Percentiles rank a stretch among this genome's conserved stretches.
These are phyloP conservation scores for Corchorus olitorius DNA, from an alignment of 345 rosid species.

Conservation along the genomic window DNA sequence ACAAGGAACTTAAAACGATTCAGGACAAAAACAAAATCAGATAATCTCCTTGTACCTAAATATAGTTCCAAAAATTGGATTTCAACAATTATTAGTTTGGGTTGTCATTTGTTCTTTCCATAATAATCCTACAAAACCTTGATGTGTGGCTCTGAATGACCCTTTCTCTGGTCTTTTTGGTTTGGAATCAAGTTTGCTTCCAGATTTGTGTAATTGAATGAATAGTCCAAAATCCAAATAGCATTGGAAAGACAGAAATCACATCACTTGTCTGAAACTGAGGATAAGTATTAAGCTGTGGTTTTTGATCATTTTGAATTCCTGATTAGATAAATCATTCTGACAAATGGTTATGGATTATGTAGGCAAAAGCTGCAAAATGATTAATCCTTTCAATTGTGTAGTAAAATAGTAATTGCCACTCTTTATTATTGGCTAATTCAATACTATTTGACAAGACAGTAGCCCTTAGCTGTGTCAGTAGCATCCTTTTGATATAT, in stretches of 20 bases:
- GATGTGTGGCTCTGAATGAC: too few species aligned
- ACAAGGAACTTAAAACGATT: background rate
- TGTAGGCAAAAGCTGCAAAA: conserved; percentile 2
- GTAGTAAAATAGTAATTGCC: background rate
- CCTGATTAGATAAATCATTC: background rate
- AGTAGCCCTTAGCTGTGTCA: background rate
- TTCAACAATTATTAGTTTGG: too few species aligned
- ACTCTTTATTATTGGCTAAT: conserved; percentile 14
- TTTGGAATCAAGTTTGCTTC: too few species aligned
- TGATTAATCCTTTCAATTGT: background rate
- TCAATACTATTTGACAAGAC: conserved; percentile 6
- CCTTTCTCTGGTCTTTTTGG: too few species aligned
- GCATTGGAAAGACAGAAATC: background rate
- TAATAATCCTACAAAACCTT: too few species aligned
- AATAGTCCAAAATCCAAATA: too few species aligned
- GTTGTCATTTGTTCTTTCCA: too few species aligned
- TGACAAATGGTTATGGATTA: background rate
- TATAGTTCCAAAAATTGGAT: too few species aligned
- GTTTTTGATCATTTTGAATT: background rate
- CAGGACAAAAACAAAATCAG: background rate
- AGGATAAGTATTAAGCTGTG: too few species aligned
- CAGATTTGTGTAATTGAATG: too few species aligned
- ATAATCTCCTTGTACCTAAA: too few species aligned
- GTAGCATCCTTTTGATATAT: background rate
- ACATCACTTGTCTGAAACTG: conserved; percentile 12